Conservation (phyloP, 495 filamentous ascomycete genomes). For the Hyaloscypha finlandica region DNA sequence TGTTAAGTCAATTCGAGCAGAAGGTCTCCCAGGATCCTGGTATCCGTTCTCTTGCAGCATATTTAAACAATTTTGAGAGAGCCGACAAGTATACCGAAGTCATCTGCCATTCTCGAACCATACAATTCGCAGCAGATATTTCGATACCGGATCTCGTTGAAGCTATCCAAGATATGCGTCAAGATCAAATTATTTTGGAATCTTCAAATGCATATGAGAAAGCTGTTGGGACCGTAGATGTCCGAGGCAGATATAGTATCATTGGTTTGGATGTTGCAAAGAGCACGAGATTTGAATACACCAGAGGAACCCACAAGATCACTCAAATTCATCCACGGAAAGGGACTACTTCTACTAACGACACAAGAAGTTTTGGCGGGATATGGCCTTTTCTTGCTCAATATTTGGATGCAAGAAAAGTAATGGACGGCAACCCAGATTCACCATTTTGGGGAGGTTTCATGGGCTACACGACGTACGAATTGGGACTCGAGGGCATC, state of each 20-base stretch:
- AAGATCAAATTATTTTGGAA: slow-evolving; percentile 30
- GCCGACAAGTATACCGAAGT: neutral
- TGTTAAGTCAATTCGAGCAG: slow-evolving; percentile 28
- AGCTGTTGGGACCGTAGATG: slow-evolving; percentile 25
- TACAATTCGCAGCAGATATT: slow-evolving; percentile 12
- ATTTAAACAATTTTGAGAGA: neutral
- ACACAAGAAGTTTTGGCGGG: slow-evolving; percentile 40
- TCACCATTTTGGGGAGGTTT: slow-evolving; percentile 85
- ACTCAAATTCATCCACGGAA: slow-evolving; percentile 27
- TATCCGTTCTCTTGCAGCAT: neutral
- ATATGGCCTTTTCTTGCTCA: slow-evolving; percentile 59
- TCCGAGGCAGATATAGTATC: slow-evolving; percentile 67
- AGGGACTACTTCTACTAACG: neutral
- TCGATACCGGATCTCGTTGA: slow-evolving; percentile 28
- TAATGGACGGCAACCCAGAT: slow-evolving; percentile 36
- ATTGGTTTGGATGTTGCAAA: slow-evolving; percentile 60
- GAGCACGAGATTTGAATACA: slow-evolving; percentile 55
- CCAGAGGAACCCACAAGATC: slow-evolving; percentile 43
- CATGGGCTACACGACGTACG: slow-evolving; percentile 88
- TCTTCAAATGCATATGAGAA: slow-evolving; percentile 30
- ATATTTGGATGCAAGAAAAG: slow-evolving; percentile 55
- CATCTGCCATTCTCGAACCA: slow-evolving; percentile 14
- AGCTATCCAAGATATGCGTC: slow-evolving; percentile 13
- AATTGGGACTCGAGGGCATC: slow-evolving; percentile 71
- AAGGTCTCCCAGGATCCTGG: neutral